Conservation (phyloP, 129 eudicot species). For the carrot (Daucus carota) region DNA sequence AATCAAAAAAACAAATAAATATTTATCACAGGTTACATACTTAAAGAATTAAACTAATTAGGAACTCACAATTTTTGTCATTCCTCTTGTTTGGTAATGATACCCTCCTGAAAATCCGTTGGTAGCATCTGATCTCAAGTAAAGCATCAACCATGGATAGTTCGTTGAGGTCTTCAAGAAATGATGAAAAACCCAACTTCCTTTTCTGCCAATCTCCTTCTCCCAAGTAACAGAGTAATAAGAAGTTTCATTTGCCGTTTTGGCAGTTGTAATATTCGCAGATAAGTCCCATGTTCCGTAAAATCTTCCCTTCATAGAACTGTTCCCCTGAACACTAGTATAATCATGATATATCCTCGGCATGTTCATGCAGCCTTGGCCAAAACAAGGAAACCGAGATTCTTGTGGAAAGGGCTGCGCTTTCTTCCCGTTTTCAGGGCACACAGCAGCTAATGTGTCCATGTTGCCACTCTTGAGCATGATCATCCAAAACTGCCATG, state of each 20-base stretch:
- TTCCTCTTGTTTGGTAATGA: slow-evolving; percentile 26
- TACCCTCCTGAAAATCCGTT: slow-evolving; percentile 51
- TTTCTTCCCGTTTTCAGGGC: slow-evolving; percentile 49
- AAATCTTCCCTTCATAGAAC: slow-evolving; percentile 28
- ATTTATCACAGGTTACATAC: neutral
- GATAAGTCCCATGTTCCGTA: slow-evolving; percentile 45
- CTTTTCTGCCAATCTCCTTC: slow-evolving; percentile 26
- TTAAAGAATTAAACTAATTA: neutral
- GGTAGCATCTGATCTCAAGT: slow-evolving; percentile 49
- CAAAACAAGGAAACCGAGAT: slow-evolving; percentile 39
- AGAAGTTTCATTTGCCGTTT: slow-evolving; percentile 17
- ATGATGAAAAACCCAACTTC: slow-evolving; percentile 46
- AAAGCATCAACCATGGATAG: slow-evolving; percentile 57
- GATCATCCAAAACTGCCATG: slow-evolving; percentile 61
- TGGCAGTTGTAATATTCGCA: slow-evolving; percentile 12
- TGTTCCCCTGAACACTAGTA: slow-evolving; percentile 13
- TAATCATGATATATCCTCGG: slow-evolving; percentile 38
- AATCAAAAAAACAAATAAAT: neutral
- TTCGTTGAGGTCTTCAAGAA: slow-evolving; percentile 33
- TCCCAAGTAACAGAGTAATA: slow-evolving; percentile 31
- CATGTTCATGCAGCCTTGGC: slow-evolving; percentile 49
- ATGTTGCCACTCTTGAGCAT: slow-evolving; percentile 60
- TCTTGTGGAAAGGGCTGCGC: slow-evolving; percentile 30
- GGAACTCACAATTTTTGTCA: slow-evolving; percentile 10
- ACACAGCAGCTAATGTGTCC: slow-evolving; percentile 35